phyloP scores from a whole-genome alignment of 108 stramenopile genomes.

The Thalassiosira profunda region DNA sequence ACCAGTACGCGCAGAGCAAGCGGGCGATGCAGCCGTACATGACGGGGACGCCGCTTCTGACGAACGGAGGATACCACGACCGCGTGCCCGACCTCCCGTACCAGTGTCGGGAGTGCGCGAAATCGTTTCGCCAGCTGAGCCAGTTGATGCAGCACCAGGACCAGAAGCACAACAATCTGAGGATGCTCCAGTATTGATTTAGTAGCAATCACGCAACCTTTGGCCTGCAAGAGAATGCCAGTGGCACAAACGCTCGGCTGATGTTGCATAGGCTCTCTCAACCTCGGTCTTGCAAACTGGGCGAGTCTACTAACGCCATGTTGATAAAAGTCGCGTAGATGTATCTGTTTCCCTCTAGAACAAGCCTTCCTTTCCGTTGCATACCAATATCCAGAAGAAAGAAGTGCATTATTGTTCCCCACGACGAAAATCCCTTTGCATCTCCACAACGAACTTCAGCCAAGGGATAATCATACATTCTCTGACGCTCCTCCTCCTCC shows the following conservation, averaged over 20 bases:
- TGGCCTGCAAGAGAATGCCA: no score
- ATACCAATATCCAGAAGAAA: neutral
- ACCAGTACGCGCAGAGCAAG: constrained; percentile 45
- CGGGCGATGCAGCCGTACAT: constrained; percentile 52
- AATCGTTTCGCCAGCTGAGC: constrained; percentile 64
- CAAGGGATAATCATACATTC: no score
- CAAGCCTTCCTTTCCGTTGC: neutral
- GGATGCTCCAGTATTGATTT: no score
- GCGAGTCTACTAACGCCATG: no score
- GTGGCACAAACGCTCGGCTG: no score
- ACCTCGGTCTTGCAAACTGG: neutral
- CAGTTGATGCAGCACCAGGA: constrained; percentile 80
- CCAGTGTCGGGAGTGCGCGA: constrained; percentile 55
- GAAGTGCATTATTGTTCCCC: neutral
- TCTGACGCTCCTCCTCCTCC: constrained; percentile 27
- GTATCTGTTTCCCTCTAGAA: no score
- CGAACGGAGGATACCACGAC: constrained; percentile 35
- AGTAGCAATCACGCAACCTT: no score
- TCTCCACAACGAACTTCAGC: no score
- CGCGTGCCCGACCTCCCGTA: constrained; percentile 69
- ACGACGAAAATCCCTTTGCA: no score
- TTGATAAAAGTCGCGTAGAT: no score
- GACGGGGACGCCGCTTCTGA: constrained; percentile 46
- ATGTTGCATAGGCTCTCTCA: no score
- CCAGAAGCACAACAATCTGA: constrained; percentile 71